Evolutionary conservation across 2,329 filamentous ascomycete species (phyloP), one percentile per base, ranked within the genome.

Genomic region (Alternaria sp.): DNA sequence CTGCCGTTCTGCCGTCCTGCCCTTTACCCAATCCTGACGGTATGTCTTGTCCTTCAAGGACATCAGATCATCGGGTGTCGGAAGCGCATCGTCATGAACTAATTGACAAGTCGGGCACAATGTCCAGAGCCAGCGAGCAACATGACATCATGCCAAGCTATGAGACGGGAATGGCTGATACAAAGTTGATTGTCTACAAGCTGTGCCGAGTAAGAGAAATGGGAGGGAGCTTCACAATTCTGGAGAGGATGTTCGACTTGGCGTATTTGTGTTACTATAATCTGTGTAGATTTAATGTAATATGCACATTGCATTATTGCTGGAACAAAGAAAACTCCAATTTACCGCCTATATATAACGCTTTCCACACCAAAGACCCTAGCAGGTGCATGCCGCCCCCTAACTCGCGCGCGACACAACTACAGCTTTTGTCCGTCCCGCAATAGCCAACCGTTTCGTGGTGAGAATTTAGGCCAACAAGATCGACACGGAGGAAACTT

Each of bases 221-320:
- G 44, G 29, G 21, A 48, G 6, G 31, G 29, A 21, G 31, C 23
- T 48, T 48, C 6, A 36, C 21, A 48, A 5, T 48, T 23, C 23
- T 36, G 13, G 31, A 34, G 21, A 14, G 13, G 13, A 34, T 36
- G 8, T 48, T 36, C 6, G 24, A 24, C 26, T 48, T 23, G 44
- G 44, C 44, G 31, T 23, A n/a, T 48, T 24, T 48, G 31, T 48
- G 24, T 36, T 48, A 10, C 36, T 48, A 34, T 48, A 34, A 48
- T 48, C 31, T 48, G n/a, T 48, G 21, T 26, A 33, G 21, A 48
- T 26, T 21, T 24, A 26, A 6, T 26, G 31, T 24, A 26, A 6
- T n/a, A 48, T 36, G 44, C 44, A 34, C 44, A 48, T 29, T 34
- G 14, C 44, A 48, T 29, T 34, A 14, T 48, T 48, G 29, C 31